Percentiles rank a stretch among this genome's conserved stretches.
These are phyloP conservation scores for Sphagnum fallax DNA, from an alignment of 228 moss, liverwort and hornwort species.

Conservation along the genomic window DNA sequence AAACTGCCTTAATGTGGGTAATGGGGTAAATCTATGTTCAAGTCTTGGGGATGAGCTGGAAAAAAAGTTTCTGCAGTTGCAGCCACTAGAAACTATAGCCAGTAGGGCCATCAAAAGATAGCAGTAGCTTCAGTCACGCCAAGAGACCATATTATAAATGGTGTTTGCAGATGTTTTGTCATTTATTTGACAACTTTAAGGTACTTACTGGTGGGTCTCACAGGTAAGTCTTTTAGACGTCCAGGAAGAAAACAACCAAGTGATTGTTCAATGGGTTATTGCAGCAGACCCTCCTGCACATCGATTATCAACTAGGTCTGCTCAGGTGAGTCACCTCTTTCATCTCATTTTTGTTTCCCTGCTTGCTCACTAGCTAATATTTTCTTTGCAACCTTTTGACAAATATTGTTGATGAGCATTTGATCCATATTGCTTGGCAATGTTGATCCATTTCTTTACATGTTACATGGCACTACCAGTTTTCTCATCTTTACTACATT, in stretches of 20 bases:
- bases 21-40: no score
- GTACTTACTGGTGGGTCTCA: not conserved
- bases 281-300: conserved; percentile 21
- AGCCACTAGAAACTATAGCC: not conserved
- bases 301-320: conserved; percentile 25
- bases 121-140: not conserved
- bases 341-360: not conserved
- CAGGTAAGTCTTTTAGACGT: conserved; percentile 29
- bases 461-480: not conserved
- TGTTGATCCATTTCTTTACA: not conserved
- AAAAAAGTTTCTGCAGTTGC: not conserved
- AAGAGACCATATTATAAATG: not conserved
- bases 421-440: not conserved
- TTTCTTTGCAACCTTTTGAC: not conserved
- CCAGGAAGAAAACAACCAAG: conserved; percentile 23
- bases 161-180: not conserved
- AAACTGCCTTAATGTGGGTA: no score
- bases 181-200: not conserved
- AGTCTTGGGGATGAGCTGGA: not conserved
- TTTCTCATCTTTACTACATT: not conserved
- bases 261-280: conserved; percentile 33
- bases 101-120: no score
- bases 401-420: not conserved
- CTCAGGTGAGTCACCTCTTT: conserved; percentile 16
- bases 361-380: no score